These are phyloP conservation scores for Cyclocybe aegerita DNA, from an alignment of 768 basidiomycete genomes.

Conservation along the genomic window DNA sequence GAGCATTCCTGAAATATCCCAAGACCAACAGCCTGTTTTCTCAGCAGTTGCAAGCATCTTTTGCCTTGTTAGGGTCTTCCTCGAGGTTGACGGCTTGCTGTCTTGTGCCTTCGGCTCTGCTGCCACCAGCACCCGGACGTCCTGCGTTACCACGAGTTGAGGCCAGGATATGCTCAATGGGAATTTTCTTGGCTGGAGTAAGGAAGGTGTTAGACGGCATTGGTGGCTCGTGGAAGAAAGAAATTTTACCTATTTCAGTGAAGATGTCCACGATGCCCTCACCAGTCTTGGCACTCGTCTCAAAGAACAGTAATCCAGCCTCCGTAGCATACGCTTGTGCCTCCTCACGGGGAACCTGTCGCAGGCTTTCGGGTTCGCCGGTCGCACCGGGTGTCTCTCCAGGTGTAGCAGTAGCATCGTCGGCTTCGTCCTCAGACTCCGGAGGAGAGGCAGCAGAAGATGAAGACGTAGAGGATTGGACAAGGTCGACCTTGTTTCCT, in stretches of 20 bases:
- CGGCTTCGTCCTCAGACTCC: conserved; percentile 86
- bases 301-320: conserved; percentile 93
- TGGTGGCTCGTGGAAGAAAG: conserved; percentile 18
- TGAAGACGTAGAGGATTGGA: conserved; percentile 61
- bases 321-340: conserved; percentile 96
- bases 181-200: conserved; percentile 54
- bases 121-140: conserved; percentile 56
- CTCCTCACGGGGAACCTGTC: conserved; percentile 93
- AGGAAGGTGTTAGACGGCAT: conserved; percentile 4
- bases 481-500: conserved; percentile 96
- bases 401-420: conserved; percentile 89
- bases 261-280: conserved; percentile 96
- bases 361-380: conserved; percentile 65
- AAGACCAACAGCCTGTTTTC: conserved; percentile 9
- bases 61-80: conserved; percentile 62
- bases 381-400: conserved; percentile 61
- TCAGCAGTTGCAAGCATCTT: conserved; percentile 84
- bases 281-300: conserved; percentile 97
- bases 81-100: conserved; percentile 71
- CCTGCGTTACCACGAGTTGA: conserved; percentile 71
- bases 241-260: conserved; percentile 85
- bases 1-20: conserved; percentile 3
- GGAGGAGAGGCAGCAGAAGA: conserved; percentile 47
- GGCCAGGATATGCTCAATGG: conserved; percentile 91
- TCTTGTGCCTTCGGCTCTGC: conserved; percentile 48